Base-by-base conservation (phyloP, 306 rosid genomes). In the Glycine soja region DNA sequence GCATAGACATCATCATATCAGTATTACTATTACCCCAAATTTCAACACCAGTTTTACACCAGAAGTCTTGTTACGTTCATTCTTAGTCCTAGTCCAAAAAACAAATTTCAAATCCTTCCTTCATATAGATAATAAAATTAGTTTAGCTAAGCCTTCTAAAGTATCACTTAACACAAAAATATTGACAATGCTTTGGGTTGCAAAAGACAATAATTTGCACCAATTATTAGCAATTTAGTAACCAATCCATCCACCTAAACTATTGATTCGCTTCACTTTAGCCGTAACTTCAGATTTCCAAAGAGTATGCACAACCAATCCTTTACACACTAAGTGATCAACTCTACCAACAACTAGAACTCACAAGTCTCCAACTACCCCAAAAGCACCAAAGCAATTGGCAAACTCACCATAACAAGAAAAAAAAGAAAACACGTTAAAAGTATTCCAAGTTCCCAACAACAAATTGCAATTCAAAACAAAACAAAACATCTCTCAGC, bases 301-400 rank as follows among this genome's bases (percentile, higher is more conserved):
- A 24, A 24, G 68, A 48, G 18, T 19, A 64, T 1, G 64, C 48
- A 64, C 11, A 24, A 76, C 62, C 84, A 40, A 48, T 77, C 13
- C 70, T 53, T 32, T 54, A 77, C 52, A 87, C 45, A 63, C 72
- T 7, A 38, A 76, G 51, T 47, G 62, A 75, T 14, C 24, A 70
- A 24, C 30, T 24, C 30, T 24, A 48, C 57, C 40, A 72, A 64
- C 70, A 77, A 32, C 47, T 72, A 75, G 56, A 32, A 76, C 80
- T 64, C 43, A 24, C 75, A 70, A 70, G 42, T 70, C 16, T 72
- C 70, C 83, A 79, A 84, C 87, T 6, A 84, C 75, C 62, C 34
- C 68, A 77, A 78, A 45, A 40, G 48, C 75, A 75, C 47, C 47
- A 65, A 69, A 36, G 56, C 45, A 56, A 47, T n/a, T 11, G 65